phyloP scores from a whole-genome alignment of 768 basidiomycete species.

The Mrakia gelida region DNA sequence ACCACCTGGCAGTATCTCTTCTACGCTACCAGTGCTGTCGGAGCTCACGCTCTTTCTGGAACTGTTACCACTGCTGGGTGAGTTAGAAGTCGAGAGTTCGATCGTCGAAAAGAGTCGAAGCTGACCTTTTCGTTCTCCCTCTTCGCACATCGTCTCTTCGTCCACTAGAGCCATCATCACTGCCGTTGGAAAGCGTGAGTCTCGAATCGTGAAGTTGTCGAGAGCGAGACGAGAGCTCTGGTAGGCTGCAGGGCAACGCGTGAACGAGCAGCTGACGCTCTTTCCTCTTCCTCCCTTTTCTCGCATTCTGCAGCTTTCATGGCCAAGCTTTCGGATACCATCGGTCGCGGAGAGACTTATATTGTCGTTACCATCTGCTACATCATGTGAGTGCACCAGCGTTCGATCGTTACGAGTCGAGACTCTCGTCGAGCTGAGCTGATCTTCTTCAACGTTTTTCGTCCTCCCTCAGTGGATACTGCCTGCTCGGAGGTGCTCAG shows the following conservation, averaged over 20 bases:
- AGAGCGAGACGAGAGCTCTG: too few species aligned
- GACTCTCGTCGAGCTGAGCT: too few species aligned
- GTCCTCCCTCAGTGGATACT: too few species aligned
- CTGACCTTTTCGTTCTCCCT: not conserved
- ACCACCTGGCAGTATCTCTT: not conserved
- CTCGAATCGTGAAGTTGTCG: too few species aligned
- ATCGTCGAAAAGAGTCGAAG: not conserved
- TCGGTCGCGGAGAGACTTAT: constrained; percentile 52
- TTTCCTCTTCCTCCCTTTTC: too few species aligned
- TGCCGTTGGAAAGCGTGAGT: constrained; percentile 45
- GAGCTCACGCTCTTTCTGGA: constrained; percentile 35
- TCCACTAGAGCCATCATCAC: constrained; percentile 10
- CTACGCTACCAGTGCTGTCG: constrained; percentile 37
- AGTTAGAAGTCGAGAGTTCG: not conserved
- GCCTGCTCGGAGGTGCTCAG: constrained; percentile 39
- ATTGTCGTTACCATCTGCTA: constrained; percentile 51
- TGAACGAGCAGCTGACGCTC: too few species aligned
- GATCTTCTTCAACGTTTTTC: too few species aligned
- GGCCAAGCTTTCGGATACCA: constrained; percentile 68
- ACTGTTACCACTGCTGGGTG: constrained; percentile 3
- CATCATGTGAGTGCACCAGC: too few species aligned
- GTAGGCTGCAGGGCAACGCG: too few species aligned
- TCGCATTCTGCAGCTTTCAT: constrained; percentile 60
- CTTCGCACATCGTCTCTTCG: too few species aligned
- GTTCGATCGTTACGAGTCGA: too few species aligned